These are phyloP conservation scores for Leucocoprinus leucothites DNA, from an alignment of 768 basidiomycete genomes.

Conservation along the genomic window DNA sequence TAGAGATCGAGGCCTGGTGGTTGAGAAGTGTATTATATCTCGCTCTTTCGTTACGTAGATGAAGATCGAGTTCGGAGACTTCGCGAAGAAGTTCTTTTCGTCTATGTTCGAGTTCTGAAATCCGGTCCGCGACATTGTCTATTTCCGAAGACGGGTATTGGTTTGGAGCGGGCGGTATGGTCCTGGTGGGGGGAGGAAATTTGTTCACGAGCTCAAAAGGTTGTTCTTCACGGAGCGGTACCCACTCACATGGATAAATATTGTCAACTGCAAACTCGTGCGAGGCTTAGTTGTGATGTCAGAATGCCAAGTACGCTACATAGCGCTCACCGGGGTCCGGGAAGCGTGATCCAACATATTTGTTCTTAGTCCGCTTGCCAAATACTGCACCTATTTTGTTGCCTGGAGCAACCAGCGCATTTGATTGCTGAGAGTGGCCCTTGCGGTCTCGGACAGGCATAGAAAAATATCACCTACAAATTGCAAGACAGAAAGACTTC, in stretches of 20 bases:
- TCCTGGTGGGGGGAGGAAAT: neutral
- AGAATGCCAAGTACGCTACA: too few species aligned
- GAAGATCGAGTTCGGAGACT: conserved; percentile 28
- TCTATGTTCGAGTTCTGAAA: conserved; percentile 25
- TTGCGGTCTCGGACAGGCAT: too few species aligned
- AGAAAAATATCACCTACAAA: too few species aligned
- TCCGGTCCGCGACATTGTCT: conserved; percentile 9
- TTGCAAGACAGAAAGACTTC: too few species aligned
- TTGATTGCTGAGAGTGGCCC: too few species aligned
- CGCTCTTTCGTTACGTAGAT: conserved; percentile 28
- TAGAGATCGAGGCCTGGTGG: conserved; percentile 27
- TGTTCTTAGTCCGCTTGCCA: too few species aligned
- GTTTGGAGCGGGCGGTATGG: neutral
- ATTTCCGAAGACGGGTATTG: conserved; percentile 2
- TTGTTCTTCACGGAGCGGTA: too few species aligned
- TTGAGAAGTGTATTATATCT: conserved; percentile 33
- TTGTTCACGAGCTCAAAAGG: neutral
- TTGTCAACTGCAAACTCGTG: neutral
- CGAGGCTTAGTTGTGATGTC: too few species aligned
- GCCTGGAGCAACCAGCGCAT: too few species aligned
- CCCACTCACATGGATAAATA: neutral
- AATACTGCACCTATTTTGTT: too few species aligned
- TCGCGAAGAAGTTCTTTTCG: conserved; percentile 30
- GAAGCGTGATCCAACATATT: too few species aligned
- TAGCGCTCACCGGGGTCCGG: too few species aligned